Evolutionary conservation across 2,329 filamentous ascomycete species (phyloP).

Genomic region (Neofusicoccum sp.): DNA sequence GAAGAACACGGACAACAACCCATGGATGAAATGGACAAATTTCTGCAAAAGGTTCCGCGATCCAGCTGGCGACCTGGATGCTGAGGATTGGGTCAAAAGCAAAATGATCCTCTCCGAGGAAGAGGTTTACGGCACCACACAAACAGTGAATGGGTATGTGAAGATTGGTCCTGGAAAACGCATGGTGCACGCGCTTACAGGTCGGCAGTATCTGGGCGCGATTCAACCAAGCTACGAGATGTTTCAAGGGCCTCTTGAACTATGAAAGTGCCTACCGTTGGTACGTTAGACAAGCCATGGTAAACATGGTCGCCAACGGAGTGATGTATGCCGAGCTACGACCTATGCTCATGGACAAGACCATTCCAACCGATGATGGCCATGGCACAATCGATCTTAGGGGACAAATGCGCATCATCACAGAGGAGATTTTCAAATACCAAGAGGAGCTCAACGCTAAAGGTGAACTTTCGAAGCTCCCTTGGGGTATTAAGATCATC

Average conservation of each 20-base stretch:
- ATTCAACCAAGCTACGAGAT: slow-evolving; percentile 69
- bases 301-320: slow-evolving; percentile 62
- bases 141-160: slow-evolving; percentile 18
- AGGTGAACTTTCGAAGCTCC: slow-evolving; percentile 48
- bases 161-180: not conserved
- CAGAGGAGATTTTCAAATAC: slow-evolving; percentile 52
- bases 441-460: slow-evolving; percentile 38
- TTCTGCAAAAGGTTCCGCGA: slow-evolving; percentile 43
- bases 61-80: slow-evolving; percentile 19
- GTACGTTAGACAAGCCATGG: slow-evolving; percentile 60
- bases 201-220: slow-evolving; percentile 50
- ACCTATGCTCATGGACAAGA: slow-evolving; percentile 67
- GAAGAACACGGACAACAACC: slow-evolving; percentile 26
- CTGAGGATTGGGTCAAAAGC: slow-evolving; percentile 55
- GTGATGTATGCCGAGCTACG: slow-evolving; percentile 72
- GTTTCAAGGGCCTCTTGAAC: slow-evolving; percentile 71
- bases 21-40: slow-evolving; percentile 47
- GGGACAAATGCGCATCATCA: slow-evolving; percentile 61
- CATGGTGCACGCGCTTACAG: not conserved
- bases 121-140: slow-evolving; percentile 55
- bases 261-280: slow-evolving; percentile 61
- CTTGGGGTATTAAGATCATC: slow-evolving; percentile 65
- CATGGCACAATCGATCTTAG: slow-evolving; percentile 51
- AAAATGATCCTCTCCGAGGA: slow-evolving; percentile 64
- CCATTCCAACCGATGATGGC: slow-evolving; percentile 60